These are phyloP conservation scores for Trichosporon inkin DNA, from an alignment of 1,284 basidiomycete genomes.

Conservation along the genomic window DNA sequence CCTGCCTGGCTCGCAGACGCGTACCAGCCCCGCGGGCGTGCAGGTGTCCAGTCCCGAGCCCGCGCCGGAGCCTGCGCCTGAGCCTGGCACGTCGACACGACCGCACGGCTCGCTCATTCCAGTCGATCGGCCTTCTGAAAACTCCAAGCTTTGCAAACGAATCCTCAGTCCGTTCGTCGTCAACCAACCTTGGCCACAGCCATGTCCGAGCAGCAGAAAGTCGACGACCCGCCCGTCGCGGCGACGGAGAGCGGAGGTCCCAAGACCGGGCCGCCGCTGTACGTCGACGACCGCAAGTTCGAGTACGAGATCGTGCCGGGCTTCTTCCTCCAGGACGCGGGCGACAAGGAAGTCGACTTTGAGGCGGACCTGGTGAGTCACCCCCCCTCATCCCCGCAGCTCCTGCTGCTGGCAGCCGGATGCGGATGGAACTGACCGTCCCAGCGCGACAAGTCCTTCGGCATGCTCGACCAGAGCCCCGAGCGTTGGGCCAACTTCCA, in stretches of 20 bases:
- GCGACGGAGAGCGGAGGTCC: conserved; percentile 39
- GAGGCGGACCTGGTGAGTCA: conserved; percentile 37
- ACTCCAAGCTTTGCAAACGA: no score
- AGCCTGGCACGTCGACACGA: no score
- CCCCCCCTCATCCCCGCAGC: no score
- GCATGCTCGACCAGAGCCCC: conserved; percentile 38
- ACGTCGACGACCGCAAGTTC: conserved; percentile 33
- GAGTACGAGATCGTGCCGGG: conserved; percentile 40
- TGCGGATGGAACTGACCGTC: not conserved
- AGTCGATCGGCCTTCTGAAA: no score
- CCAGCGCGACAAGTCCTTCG: conserved; percentile 41
- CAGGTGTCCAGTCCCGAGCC: no score
- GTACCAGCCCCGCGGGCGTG: no score
- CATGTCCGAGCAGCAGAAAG: not conserved
- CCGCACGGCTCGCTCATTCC: no score
- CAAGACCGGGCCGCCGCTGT: conserved; percentile 23
- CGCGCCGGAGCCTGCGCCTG: no score
- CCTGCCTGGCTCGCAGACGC: no score
- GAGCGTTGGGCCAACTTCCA: conserved; percentile 46
- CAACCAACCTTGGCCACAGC: conserved; percentile 9
- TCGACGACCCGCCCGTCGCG: conserved; percentile 38
- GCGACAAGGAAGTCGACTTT: conserved; percentile 33
- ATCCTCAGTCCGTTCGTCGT: not conserved
- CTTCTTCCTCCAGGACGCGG: conserved; percentile 43
- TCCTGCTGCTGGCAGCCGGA: no score